Percentiles rank a stretch among this genome's conserved stretches.
phyloP scores from a whole-genome alignment of 208 protist species.

The Leptomonas seymouri region DNA sequence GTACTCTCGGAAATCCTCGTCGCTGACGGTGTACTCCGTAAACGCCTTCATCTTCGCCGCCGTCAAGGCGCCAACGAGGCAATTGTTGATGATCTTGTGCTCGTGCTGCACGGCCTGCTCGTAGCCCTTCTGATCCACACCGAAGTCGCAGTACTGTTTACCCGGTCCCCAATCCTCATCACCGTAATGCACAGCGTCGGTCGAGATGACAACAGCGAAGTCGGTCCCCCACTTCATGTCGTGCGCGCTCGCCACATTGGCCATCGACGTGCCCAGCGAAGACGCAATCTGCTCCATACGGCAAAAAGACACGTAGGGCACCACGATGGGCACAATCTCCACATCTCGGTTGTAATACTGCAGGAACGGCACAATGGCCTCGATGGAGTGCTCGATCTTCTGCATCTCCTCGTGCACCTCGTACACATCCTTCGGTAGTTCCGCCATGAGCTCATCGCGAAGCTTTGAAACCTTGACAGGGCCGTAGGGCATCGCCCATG shows the following conservation, averaged over 20 bases:
- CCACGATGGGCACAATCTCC: slow-evolving; percentile 31
- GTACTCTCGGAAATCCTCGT: slow-evolving; percentile 31
- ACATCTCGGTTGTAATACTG: slow-evolving; percentile 29
- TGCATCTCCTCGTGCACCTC: slow-evolving; percentile 35
- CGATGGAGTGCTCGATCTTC: slow-evolving; percentile 33
- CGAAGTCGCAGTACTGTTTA: slow-evolving; percentile 21
- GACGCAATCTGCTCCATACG: slow-evolving; percentile 25
- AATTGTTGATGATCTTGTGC: slow-evolving; percentile 29
- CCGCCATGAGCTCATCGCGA: slow-evolving; percentile 21
- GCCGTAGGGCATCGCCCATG: slow-evolving; percentile 32
- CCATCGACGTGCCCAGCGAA: slow-evolving; percentile 16
- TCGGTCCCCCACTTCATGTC: slow-evolving; percentile 30
- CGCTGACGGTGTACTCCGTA: slow-evolving; percentile 27
- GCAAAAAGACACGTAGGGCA: slow-evolving; percentile 28
- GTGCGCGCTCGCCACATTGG: slow-evolving; percentile 17
- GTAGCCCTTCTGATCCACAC: slow-evolving; percentile 25
- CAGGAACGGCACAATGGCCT: slow-evolving; percentile 34
- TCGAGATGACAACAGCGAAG: slow-evolving; percentile 36
- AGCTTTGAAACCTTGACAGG: slow-evolving; percentile 19
- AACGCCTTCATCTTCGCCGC: slow-evolving; percentile 15
- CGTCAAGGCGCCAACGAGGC: slow-evolving; percentile 18
- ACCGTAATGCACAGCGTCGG: slow-evolving; percentile 34
- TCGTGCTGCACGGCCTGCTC: slow-evolving; percentile 28
- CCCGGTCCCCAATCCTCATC: slow-evolving; percentile 30
- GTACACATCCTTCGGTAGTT: slow-evolving; percentile 20